phyloP scores from a whole-genome alignment of 2,329 filamentous ascomycete genomes.

The Phaeoacremonium minimum region DNA sequence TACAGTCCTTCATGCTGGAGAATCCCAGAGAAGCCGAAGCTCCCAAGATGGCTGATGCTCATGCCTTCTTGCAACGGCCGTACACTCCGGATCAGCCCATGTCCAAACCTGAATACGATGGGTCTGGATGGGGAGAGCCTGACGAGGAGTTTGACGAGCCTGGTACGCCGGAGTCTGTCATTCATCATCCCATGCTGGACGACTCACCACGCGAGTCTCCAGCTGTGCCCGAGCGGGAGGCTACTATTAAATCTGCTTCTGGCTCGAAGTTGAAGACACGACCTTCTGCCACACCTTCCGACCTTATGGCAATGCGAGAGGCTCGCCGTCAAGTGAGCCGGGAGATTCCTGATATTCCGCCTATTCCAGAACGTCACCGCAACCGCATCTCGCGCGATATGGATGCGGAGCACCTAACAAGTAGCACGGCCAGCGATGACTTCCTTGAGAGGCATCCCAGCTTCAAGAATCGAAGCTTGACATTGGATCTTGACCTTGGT shows the following conservation, averaged over 20 bases:
- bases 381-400: conserved; percentile 48
- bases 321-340: conserved; percentile 80
- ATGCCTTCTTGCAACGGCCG: conserved; percentile 34
- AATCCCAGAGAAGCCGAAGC: conserved; percentile 30
- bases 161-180: conserved; percentile 83
- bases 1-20: conserved; percentile 43
- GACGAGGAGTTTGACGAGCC: conserved; percentile 56
- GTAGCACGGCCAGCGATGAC: conserved; percentile 29
- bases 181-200: conserved; percentile 65
- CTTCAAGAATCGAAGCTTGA: conserved; percentile 78
- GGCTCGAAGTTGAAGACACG: conserved; percentile 86
- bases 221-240: conserved; percentile 72
- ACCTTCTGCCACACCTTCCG: conserved; percentile 80
- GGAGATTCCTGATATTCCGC: conserved; percentile 57
- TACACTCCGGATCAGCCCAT: conserved; percentile 44
- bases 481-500: conserved; percentile 75
- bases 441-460: conserved; percentile 61
- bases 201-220: conserved; percentile 49
- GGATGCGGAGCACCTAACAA: conserved; percentile 23
- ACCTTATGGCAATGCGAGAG: conserved; percentile 80
- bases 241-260: conserved; percentile 79
- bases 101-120: conserved; percentile 60
- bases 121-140: conserved; percentile 56
- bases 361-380: conserved; percentile 57
- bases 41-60: conserved; percentile 29